Evolutionary conservation across 306 rosid genomes (phyloP).

Genomic region (Quercus robur): DNA sequence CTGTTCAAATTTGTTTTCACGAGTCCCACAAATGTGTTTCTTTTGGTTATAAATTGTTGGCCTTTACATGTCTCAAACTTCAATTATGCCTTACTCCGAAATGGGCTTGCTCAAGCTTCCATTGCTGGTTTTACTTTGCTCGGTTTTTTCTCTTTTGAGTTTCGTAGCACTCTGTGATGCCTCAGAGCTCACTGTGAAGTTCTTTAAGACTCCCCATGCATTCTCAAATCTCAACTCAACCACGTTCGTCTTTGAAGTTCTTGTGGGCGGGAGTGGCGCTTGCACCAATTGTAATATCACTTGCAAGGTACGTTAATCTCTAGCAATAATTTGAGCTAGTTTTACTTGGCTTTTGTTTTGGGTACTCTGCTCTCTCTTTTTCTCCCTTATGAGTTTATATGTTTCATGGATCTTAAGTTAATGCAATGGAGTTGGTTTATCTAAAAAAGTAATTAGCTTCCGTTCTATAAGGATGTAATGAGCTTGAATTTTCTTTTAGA

Average conservation of each 20-base stretch:
- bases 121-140: conserved; percentile 29
- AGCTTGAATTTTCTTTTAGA: no score
- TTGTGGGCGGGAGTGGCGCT: conserved; percentile 25
- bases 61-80: neutral
- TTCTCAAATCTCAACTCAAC: conserved; percentile 70
- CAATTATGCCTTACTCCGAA: conserved; percentile 15
- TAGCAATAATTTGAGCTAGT: neutral
- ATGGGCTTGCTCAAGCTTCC: conserved; percentile 49
- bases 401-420: neutral
- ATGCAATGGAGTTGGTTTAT: no score
- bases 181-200: conserved; percentile 53
- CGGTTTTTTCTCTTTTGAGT: conserved; percentile 35
- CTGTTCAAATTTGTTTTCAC: conserved; percentile 13
- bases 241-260: conserved; percentile 60
- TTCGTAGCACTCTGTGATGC: conserved; percentile 33
- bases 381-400: neutral
- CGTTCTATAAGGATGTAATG: no score
- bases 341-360: neutral
- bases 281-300: conserved; percentile 59
- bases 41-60: conserved; percentile 18
- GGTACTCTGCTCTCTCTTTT: neutral
- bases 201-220: conserved; percentile 67
- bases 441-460: no score
- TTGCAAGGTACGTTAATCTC: conserved; percentile 62
- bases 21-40: conserved; percentile 28